Base-by-base conservation (phyloP, 805 yeast genomes). In the Wickerhamomyces chambardii region DNA sequence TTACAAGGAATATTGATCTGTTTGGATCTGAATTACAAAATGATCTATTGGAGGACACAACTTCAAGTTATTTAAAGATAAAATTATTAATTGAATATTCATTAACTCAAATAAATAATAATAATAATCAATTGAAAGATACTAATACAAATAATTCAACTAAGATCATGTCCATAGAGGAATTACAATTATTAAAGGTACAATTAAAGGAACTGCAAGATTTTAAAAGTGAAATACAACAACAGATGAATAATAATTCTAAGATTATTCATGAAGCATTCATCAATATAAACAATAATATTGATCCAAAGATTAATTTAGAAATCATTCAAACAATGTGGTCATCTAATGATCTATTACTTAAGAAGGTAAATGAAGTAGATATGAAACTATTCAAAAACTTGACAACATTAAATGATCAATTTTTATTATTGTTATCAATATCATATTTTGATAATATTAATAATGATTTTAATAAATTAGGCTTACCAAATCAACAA, bases 371-470 rank as follows among this genome's bases (percentile, higher is more conserved):
- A 2, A 19, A 10, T 4, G 22, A 19, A 4, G 22, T 19, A 8
- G 22, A 19, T 19, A 4, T 8, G 7, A 10, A 19, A 19, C 10
- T 19, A 19, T 19, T 8, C 10, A 8, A 8, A 19, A 19, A 19
- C 7, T 10, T 19, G 10, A 21, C 8, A 6, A 3, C 11, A 1
- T 15, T 48, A 19, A 30, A 36, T 17, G 37, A 35, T n/a, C 56
- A 51, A 26, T 44, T 38, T 27, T 15, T 44, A 3, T 25, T 42
- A 9, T 50, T 48, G 2, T 30, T 51, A 3, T 41, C 48, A 5
- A 28, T 50, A 16, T 39, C 42, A 7, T 40, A 51, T 29, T 42
- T 51, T 36, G 56, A 48, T 19, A 43, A 44, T 31, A 15, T 44
- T 18, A 27, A 43, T n/a, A 28, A 38, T 12, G 14, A 26, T n/a